phyloP scores from a whole-genome alignment of 2,329 filamentous ascomycete genomes.

The Aspergillus awamori region DNA sequence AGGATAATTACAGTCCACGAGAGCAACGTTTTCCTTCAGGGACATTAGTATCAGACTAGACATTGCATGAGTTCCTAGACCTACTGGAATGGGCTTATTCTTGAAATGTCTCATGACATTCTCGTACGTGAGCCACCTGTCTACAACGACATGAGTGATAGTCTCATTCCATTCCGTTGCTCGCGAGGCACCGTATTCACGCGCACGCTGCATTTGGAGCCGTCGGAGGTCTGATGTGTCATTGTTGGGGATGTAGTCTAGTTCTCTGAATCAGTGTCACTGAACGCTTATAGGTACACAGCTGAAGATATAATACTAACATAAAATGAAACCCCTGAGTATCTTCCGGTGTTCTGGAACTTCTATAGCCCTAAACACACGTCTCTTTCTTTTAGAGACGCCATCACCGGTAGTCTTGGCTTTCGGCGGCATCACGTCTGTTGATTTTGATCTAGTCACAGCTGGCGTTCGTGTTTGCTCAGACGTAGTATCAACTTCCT shows the following conservation, averaged over 20 bases:
- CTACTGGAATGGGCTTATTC: constrained; percentile 50
- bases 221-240: constrained; percentile 69
- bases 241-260: constrained; percentile 78
- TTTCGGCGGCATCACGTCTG: constrained; percentile 17
- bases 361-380: constrained; percentile 45
- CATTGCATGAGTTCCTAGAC: constrained; percentile 23
- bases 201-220: constrained; percentile 72
- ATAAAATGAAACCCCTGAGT: constrained; percentile 65
- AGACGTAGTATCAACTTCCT: not conserved
- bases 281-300: not conserved
- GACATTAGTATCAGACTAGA: constrained; percentile 18
- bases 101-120: constrained; percentile 60
- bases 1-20: constrained; percentile 72
- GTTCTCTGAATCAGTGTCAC: not conserved
- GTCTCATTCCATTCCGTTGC: constrained; percentile 56
- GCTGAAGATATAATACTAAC: constrained; percentile 31
- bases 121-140: constrained; percentile 66
- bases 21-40: constrained; percentile 32
- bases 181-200: constrained; percentile 76
- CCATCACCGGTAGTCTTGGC: constrained; percentile 12
- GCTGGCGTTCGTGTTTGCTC: not conserved
- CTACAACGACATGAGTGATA: constrained; percentile 80
- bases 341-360: constrained; percentile 59
- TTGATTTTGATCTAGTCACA: constrained; percentile 19
- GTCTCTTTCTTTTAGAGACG: constrained; percentile 28